Evolutionary conservation across 208 protist species (phyloP).

Genomic region (Trypanosoma avium): DNA sequence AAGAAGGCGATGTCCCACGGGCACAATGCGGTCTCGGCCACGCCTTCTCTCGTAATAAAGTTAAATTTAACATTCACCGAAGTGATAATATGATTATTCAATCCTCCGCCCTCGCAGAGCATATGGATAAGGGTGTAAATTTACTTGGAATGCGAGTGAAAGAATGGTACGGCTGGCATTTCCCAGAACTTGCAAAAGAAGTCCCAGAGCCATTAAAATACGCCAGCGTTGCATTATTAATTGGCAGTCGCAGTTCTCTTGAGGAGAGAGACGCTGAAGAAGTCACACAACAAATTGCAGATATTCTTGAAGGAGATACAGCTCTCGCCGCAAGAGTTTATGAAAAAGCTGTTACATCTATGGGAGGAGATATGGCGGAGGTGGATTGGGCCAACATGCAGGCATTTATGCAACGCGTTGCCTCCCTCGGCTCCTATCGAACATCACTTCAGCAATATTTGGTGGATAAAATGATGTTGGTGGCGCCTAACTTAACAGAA

Average conservation of each 20-base stretch:
- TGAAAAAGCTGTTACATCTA: constrained; percentile 94
- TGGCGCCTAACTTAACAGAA: constrained; percentile 97
- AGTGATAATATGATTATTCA: constrained; percentile 99
- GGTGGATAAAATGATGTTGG: constrained; percentile 95
- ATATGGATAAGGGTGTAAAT: constrained; percentile 99
- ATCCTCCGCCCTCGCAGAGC: constrained; percentile 96
- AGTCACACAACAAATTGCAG: constrained; percentile 68
- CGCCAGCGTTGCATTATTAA: constrained; percentile 87
- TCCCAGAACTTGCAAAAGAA: constrained; percentile 98
- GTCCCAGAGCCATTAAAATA: constrained; percentile 96
- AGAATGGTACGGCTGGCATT: constrained; percentile 99
- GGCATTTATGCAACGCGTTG: constrained; percentile 94
- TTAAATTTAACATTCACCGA: constrained; percentile 99
- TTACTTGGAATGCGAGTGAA: constrained; percentile 98
- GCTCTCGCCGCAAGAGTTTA: constrained; percentile 82
- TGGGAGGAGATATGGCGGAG: constrained; percentile 96
- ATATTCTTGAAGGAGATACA: constrained; percentile 85
- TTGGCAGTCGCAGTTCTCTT: constrained; percentile 80
- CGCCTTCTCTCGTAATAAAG: constrained; percentile 97
- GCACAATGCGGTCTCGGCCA: constrained; percentile 98
- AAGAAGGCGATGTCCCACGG: constrained; percentile 94
- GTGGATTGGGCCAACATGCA: constrained; percentile 97
- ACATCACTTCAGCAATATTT: constrained; percentile 95
- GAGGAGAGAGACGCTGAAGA: constrained; percentile 74
- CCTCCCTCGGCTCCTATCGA: constrained; percentile 93